These are phyloP conservation scores for Mortierella sp. DNA, from an alignment of 371 early-diverging fungal genomes.

Conservation along the genomic window DNA sequence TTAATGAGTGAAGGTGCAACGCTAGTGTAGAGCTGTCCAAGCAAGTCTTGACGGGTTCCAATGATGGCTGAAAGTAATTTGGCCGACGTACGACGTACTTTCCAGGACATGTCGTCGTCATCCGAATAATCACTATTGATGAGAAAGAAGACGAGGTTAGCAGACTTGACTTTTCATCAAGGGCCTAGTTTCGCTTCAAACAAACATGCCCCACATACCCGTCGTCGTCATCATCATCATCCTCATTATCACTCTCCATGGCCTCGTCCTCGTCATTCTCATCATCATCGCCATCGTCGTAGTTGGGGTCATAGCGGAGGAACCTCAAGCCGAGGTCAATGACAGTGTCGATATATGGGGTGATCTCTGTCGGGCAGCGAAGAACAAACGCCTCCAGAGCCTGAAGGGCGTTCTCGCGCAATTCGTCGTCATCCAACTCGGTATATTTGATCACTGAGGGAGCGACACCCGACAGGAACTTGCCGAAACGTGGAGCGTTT, in stretches of 20 bases:
- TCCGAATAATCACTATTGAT: slow-evolving; percentile 75
- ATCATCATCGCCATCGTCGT: slow-evolving; percentile 81
- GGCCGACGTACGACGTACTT: slow-evolving; percentile 88
- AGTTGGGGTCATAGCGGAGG: slow-evolving; percentile 91
- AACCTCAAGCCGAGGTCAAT: slow-evolving; percentile 72
- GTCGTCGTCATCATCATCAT: slow-evolving; percentile 79
- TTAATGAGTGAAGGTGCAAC: slow-evolving; percentile 81
- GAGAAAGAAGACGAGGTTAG: not conserved
- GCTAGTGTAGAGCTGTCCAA: slow-evolving; percentile 68
- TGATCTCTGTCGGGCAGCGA: slow-evolving; percentile 80
- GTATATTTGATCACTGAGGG: slow-evolving; percentile 72
- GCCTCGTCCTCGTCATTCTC: slow-evolving; percentile 82
- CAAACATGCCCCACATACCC: slow-evolving; percentile 63
- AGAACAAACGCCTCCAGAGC: slow-evolving; percentile 86
- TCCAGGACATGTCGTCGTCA: slow-evolving; percentile 91
- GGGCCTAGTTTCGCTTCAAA: not conserved
- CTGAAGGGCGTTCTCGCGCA: slow-evolving; percentile 87
- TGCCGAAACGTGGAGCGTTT: slow-evolving; percentile 75
- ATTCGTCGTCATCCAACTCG: slow-evolving; percentile 82
- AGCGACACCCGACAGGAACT: slow-evolving; percentile 73
- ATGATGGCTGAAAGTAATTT: slow-evolving; percentile 84
- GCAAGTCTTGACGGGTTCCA: slow-evolving; percentile 75
- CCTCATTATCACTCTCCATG: slow-evolving; percentile 73
- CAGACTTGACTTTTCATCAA: not conserved
- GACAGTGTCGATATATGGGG: slow-evolving; percentile 70